phyloP scores from a whole-genome alignment of 148 eudicot genomes.

The Fagopyrum homotropicum region DNA sequence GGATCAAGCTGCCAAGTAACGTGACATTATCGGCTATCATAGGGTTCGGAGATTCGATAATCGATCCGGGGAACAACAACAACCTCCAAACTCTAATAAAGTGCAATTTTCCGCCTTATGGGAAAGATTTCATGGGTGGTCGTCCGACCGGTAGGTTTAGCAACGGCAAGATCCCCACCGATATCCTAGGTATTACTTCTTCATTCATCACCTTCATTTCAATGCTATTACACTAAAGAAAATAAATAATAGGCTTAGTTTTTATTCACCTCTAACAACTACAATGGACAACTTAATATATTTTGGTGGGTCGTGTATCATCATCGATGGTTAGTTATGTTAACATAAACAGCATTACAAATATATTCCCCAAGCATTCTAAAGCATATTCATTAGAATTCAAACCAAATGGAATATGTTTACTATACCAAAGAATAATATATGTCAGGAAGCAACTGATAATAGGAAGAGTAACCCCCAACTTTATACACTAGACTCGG shows the following conservation, averaged over 20 bases:
- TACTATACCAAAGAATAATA: too few relatives aligned
- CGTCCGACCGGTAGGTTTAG: constrained; percentile 16
- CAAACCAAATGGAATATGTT: too few relatives aligned
- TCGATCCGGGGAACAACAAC: constrained; percentile 21
- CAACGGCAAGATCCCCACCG: constrained; percentile 16
- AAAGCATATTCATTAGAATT: too few relatives aligned
- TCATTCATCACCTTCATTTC: neutral
- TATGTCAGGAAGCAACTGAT: too few relatives aligned
- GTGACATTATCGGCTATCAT: constrained; percentile 10
- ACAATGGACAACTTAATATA: neutral
- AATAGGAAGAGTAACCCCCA: too few relatives aligned
- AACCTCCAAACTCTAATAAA: constrained; percentile 3
- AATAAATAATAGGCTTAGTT: neutral
- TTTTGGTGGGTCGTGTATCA: neutral
- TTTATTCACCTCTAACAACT: too few relatives aligned
- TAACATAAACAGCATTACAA: too few relatives aligned
- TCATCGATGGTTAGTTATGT: neutral
- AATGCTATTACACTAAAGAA: neutral
- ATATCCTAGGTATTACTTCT: constrained; percentile 10
- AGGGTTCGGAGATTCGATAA: constrained; percentile 14
- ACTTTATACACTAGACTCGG: too few relatives aligned
- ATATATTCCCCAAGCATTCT: too few relatives aligned
- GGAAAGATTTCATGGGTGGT: constrained; percentile 12
- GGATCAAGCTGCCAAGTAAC: constrained; percentile 31
- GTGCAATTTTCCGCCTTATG: constrained; percentile 18